Conservation (phyloP, 192 early-diverging fungal species). For the Podila epigama region DNA sequence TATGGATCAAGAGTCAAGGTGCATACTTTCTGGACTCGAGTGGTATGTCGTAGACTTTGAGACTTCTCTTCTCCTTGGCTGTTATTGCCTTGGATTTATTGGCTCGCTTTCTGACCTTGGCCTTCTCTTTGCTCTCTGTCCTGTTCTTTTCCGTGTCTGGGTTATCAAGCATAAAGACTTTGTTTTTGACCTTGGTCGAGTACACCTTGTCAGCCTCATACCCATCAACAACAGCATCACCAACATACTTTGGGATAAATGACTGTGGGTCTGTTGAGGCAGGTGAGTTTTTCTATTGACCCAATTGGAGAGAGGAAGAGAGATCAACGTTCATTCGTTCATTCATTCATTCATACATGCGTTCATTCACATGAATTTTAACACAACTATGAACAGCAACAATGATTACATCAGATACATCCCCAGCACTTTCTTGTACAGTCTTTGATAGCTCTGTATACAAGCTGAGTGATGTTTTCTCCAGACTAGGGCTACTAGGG, state of each 20-base stretch:
- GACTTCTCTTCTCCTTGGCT: slow-evolving; percentile 65
- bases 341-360: neutral
- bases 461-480: slow-evolving; percentile 14
- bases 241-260: slow-evolving; percentile 31
- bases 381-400: neutral
- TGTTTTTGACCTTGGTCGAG: slow-evolving; percentile 57
- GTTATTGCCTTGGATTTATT: slow-evolving; percentile 65
- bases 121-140: slow-evolving; percentile 30
- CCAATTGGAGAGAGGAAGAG: neutral
- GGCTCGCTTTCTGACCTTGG: slow-evolving; percentile 29
- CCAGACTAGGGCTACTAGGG: slow-evolving; percentile 1
- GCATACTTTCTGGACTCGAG: slow-evolving; percentile 54
- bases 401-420: slow-evolving; percentile 6
- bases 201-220: slow-evolving; percentile 49
- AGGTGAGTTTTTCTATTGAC: neutral
- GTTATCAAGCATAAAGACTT: slow-evolving; percentile 62
- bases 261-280: neutral
- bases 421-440: slow-evolving; percentile 17
- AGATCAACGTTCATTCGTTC: neutral
- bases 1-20: neutral
- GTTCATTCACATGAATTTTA: neutral
- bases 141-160: slow-evolving; percentile 41
- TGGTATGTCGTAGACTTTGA: slow-evolving; percentile 73
- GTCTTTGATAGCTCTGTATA: slow-evolving; percentile 20
- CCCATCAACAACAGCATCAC: slow-evolving; percentile 13